These are phyloP conservation scores for Serpula lacrymans DNA, from an alignment of 768 basidiomycete species.

Conservation along the genomic window DNA sequence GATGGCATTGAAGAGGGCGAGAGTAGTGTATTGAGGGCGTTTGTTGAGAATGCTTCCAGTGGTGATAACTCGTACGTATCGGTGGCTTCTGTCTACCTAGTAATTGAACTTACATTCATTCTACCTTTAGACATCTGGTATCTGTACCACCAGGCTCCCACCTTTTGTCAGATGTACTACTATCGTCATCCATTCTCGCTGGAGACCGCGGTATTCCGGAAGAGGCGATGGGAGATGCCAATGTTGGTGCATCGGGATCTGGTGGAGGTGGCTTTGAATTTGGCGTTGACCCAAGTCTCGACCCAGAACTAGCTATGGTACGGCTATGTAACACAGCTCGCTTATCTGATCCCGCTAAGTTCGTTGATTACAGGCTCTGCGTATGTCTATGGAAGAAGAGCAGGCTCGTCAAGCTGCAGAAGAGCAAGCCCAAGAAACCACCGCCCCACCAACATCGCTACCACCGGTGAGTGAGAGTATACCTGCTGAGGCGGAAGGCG, in stretches of 20 bases:
- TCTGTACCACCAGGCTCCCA: conserved; percentile 72
- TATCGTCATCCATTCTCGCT: conserved; percentile 78
- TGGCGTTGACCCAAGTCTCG: conserved; percentile 91
- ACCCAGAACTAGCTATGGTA: conserved; percentile 97
- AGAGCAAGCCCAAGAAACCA: conserved; percentile 32
- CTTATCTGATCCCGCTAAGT: neutral
- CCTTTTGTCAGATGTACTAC: conserved; percentile 79
- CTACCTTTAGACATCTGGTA: conserved; percentile 66
- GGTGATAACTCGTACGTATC: conserved; percentile 81
- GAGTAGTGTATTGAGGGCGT: conserved; percentile 67
- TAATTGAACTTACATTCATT: conserved; percentile 1
- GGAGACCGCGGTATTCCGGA: conserved; percentile 75
- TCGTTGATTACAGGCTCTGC: conserved; percentile 63
- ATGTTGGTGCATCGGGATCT: conserved; percentile 45
- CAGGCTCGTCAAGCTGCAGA: conserved; percentile 67
- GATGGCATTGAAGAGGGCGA: conserved; percentile 77
- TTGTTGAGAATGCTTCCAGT: conserved; percentile 79
- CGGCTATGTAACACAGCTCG: too few species aligned
- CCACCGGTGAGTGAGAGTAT: conserved; percentile 18
- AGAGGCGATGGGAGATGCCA: conserved; percentile 49
- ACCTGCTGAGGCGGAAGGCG: conserved; percentile 54
- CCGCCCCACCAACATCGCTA: conserved; percentile 20
- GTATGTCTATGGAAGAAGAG: conserved; percentile 97
- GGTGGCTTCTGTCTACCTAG: neutral
- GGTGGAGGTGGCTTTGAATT: conserved; percentile 70